Percentiles rank a stretch among this genome's conserved stretches.
These are phyloP conservation scores for Cytospora chrysosperma DNA, from an alignment of 2,329 filamentous ascomycete genomes.

Conservation along the genomic window DNA sequence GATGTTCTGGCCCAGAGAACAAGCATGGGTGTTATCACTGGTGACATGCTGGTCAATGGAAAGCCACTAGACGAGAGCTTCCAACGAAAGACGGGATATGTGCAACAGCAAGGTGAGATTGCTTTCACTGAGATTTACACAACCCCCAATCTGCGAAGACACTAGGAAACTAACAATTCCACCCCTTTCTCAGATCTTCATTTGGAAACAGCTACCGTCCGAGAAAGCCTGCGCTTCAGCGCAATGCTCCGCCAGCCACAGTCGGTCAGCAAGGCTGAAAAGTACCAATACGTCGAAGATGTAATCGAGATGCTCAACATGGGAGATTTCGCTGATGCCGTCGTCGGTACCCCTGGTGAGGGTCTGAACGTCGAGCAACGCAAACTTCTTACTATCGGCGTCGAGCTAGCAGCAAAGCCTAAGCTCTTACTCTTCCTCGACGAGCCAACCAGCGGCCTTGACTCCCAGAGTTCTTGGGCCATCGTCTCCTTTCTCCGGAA, in stretches of 20 bases:
- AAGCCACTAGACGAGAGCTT: conserved; percentile 54
- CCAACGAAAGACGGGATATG: conserved; percentile 65
- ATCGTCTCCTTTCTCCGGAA: conserved; percentile 63
- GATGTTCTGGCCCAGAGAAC: conserved; percentile 58
- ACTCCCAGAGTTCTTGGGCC: conserved; percentile 62
- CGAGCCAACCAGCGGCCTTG: conserved; percentile 61
- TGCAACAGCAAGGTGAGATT: conserved; percentile 59
- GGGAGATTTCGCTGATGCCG: conserved; percentile 64
- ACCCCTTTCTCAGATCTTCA: conserved; percentile 50
- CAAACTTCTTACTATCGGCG: conserved; percentile 62
- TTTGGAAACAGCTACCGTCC: conserved; percentile 53
- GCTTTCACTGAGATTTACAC: neutral
- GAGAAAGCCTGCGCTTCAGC: conserved; percentile 54
- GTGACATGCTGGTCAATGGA: conserved; percentile 66
- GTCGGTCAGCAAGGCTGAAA: conserved; percentile 53
- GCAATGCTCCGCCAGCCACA: conserved; percentile 58
- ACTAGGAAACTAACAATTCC: neutral
- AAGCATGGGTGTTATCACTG: conserved; percentile 61
- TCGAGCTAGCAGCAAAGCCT: conserved; percentile 56
- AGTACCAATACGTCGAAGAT: conserved; percentile 61
- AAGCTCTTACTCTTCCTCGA: conserved; percentile 62
- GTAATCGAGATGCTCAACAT: conserved; percentile 67
- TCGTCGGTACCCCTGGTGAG: conserved; percentile 62
- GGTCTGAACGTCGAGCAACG: conserved; percentile 62
- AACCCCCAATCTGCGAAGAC: accelerated